Evolutionary conservation across 75 land plant genomes (phyloP).

Genomic region (Isoetes taiwanensis): DNA sequence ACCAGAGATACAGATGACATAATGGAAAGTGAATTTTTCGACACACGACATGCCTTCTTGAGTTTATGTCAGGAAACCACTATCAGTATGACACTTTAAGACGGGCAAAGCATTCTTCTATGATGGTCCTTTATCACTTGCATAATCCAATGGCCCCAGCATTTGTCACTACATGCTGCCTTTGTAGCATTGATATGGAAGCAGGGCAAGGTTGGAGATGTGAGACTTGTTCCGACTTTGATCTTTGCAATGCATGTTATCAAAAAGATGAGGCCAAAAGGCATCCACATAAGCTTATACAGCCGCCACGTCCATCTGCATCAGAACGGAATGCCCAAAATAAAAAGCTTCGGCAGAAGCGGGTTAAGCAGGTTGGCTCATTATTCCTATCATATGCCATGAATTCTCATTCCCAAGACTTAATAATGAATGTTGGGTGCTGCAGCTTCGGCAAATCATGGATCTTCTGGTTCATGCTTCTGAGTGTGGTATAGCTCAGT

Average conservation of each 20-base stretch:
- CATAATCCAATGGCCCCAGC: conserved; percentile 98
- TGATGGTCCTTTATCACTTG: conserved; percentile 98
- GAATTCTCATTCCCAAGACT: not conserved
- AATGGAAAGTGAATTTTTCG: conserved; percentile 93
- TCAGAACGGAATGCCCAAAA: conserved; percentile 84
- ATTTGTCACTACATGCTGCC: conserved; percentile 76
- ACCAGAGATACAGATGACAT: conserved; percentile 93
- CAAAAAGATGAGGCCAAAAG: conserved; percentile 42
- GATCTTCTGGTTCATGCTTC: conserved; percentile 95
- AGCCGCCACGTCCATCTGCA: conserved; percentile 59
- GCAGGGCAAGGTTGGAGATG: conserved; percentile 94
- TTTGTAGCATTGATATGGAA: conserved; percentile 76
- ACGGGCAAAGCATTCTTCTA: conserved; percentile 95
- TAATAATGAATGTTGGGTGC: too few relatives aligned
- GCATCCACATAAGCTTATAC: conserved; percentile 78
- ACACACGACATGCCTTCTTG: conserved; percentile 91
- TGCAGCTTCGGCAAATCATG: conserved; percentile 76
- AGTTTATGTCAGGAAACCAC: conserved; percentile 96
- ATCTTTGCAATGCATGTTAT: conserved; percentile 74
- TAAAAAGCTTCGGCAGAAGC: conserved; percentile 67
- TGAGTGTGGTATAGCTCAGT: conserved; percentile 50
- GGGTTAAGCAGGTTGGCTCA: conserved; percentile 66
- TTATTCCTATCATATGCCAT: not conserved
- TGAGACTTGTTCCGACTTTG: conserved; percentile 84
- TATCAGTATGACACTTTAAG: conserved; percentile 97